A percentile compares a stretch with the other conserved stretches of the same genome.
Evolutionary conservation across 192 early-diverging fungal species (phyloP).

Genomic region (Coemansia sp.): DNA sequence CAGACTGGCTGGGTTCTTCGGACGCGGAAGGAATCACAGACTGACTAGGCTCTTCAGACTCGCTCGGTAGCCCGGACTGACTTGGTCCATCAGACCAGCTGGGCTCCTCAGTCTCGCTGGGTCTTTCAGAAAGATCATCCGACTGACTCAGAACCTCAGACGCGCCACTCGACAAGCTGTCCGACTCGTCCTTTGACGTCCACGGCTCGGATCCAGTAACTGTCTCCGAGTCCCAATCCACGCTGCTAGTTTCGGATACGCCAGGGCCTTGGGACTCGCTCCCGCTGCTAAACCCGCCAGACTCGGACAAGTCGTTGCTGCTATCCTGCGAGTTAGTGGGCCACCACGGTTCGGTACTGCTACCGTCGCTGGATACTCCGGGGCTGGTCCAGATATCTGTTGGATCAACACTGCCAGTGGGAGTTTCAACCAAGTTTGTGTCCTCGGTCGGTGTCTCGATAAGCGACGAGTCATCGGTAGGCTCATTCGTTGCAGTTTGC

Average conservation of each 20-base stretch:
- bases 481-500: not conserved
- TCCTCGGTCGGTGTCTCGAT: constrained; percentile 7
- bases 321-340: not conserved
- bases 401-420: not conserved
- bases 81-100: not conserved
- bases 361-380: not conserved
- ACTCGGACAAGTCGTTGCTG: not conserved
- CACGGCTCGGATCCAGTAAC: not conserved
- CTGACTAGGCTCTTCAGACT: not conserved
- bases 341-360: not conserved
- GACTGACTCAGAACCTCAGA: not conserved
- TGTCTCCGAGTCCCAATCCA: constrained; percentile 6
- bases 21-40: not conserved
- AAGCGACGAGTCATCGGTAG: not conserved
- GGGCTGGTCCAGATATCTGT: not conserved
- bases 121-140: not conserved
- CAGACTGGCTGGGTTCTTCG: not conserved
- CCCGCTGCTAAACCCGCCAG: not conserved
- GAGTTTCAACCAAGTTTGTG: not conserved
- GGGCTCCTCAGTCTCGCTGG: not conserved
- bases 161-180: not conserved
- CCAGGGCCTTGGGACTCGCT: not conserved
- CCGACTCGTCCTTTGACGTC: not conserved
- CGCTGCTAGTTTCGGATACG: not conserved
- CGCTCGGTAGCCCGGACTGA: not conserved